phyloP scores from a whole-genome alignment of 1,284 basidiomycete genomes.

The Malassezia sp. region DNA sequence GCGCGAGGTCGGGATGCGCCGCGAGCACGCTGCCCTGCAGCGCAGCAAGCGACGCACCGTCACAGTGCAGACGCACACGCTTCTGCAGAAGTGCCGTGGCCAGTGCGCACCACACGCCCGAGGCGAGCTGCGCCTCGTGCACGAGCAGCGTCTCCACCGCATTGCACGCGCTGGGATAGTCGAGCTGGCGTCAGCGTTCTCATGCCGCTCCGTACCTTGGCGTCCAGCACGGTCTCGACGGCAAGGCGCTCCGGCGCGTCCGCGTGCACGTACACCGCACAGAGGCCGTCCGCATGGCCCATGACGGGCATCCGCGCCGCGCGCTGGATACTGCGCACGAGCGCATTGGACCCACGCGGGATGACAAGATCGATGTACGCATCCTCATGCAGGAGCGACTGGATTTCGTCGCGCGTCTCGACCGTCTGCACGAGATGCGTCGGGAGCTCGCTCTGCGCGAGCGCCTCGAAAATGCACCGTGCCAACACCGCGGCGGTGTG shows the following conservation, averaged over 20 bases:
- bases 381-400: constrained; percentile 71
- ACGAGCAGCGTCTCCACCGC: constrained; percentile 79
- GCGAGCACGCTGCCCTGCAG: not conserved
- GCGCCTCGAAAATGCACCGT: constrained; percentile 61
- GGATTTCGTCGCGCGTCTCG: constrained; percentile 82
- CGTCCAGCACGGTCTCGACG: constrained; percentile 69
- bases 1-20: not conserved
- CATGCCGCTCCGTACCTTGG: too few relatives aligned
- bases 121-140: constrained; percentile 53
- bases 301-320: constrained; percentile 88
- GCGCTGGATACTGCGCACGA: constrained; percentile 80
- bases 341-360: constrained; percentile 80
- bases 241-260: constrained; percentile 68
- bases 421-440: constrained; percentile 77
- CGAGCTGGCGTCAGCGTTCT: too few relatives aligned
- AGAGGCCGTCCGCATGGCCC: constrained; percentile 96
- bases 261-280: constrained; percentile 77
- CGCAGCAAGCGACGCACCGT: constrained; percentile 47
- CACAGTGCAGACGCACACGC: constrained; percentile 69
- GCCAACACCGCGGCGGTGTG: constrained; percentile 26
- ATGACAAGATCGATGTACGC: constrained; percentile 93
- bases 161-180: constrained; percentile 96
- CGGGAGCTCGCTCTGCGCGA: constrained; percentile 58
- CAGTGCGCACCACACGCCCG: constrained; percentile 62
- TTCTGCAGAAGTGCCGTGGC: constrained; percentile 60